phyloP scores from a whole-genome alignment of 331 rosid genomes.

The Malus hybrid region DNA sequence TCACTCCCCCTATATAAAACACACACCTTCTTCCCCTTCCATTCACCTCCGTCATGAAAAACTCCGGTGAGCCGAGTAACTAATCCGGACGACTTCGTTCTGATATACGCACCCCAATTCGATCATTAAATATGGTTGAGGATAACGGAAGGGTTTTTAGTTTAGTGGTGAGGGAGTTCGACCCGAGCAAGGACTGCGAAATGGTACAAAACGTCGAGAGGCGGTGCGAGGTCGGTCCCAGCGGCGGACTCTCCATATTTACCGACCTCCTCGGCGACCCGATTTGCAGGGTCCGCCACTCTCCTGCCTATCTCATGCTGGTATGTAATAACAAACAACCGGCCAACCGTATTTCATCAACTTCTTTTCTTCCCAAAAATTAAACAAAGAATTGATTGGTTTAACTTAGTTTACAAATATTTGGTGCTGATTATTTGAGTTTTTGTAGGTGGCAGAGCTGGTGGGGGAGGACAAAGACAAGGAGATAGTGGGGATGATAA shows the following conservation, averaged over 20 bases:
- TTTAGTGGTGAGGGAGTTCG: conserved; percentile 38
- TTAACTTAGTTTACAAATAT: neutral
- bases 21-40: neutral
- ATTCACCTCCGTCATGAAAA: too few relatives aligned
- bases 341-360: neutral
- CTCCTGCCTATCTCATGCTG: conserved; percentile 91
- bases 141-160: neutral
- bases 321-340: conserved; percentile 19
- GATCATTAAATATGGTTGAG: neutral
- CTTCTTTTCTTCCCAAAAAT: neutral
- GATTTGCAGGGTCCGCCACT: conserved; percentile 92
- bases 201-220: conserved; percentile 67
- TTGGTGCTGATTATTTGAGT: neutral
- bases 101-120: neutral
- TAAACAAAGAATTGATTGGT: too few relatives aligned
- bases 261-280: conserved; percentile 94
- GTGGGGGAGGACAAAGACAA: conserved; percentile 31
- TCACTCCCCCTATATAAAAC: neutral
- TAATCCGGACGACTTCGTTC: neutral
- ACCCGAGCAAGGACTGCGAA: conserved; percentile 32
- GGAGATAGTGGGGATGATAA: conserved; percentile 80
- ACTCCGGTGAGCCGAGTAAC: neutral
- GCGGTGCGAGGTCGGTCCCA: conserved; percentile 74
- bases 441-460: conserved; percentile 65
- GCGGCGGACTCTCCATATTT: conserved; percentile 61